Evolutionary conservation across 139 green algal species (phyloP).

Genomic region (Limnomonas spitsbergensis): DNA sequence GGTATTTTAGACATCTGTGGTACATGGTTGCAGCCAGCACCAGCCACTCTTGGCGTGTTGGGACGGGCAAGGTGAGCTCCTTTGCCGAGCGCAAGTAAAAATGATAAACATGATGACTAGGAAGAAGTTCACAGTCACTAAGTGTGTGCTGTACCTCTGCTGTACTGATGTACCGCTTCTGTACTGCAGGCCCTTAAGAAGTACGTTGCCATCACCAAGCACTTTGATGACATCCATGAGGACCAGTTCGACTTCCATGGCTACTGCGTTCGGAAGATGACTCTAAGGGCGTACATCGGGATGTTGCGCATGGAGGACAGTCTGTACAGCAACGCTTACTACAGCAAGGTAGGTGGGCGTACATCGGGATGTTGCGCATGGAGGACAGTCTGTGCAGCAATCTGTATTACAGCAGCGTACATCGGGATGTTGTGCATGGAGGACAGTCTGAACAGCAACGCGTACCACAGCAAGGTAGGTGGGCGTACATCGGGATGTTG

Average conservation of each 20-base stretch:
- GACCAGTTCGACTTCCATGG: slow-evolving; percentile 99
- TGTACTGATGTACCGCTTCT: no score
- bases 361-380: slow-evolving; percentile 86
- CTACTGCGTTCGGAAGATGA: slow-evolving; percentile 75
- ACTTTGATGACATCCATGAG: slow-evolving; percentile 88
- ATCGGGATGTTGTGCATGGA: slow-evolving; percentile 85
- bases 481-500: slow-evolving; percentile 88
- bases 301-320: slow-evolving; percentile 85
- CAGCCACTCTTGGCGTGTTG: no score
- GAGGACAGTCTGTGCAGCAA: slow-evolving; percentile 77
- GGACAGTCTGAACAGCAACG: slow-evolving; percentile 71
- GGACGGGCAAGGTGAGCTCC: no score
- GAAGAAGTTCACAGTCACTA: no score
- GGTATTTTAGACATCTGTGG: no score
- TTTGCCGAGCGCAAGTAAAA: no score
- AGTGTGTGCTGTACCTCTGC: no score
- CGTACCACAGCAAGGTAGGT: slow-evolving; percentile 67
- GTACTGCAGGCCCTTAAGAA: slow-evolving; percentile 81
- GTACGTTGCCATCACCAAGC: slow-evolving; percentile 66
- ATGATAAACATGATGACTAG: no score
- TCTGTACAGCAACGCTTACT: slow-evolving; percentile 69
- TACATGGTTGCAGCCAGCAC: no score
- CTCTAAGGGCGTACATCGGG: slow-evolving; percentile 87
- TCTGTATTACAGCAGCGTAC: slow-evolving; percentile 75
- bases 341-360: slow-evolving; percentile 58